Evolutionary conservation across 2,329 filamentous ascomycete genomes (phyloP), one percentile per base, ranked within the genome.

Genomic region (Arachnopeziza araneosa): DNA sequence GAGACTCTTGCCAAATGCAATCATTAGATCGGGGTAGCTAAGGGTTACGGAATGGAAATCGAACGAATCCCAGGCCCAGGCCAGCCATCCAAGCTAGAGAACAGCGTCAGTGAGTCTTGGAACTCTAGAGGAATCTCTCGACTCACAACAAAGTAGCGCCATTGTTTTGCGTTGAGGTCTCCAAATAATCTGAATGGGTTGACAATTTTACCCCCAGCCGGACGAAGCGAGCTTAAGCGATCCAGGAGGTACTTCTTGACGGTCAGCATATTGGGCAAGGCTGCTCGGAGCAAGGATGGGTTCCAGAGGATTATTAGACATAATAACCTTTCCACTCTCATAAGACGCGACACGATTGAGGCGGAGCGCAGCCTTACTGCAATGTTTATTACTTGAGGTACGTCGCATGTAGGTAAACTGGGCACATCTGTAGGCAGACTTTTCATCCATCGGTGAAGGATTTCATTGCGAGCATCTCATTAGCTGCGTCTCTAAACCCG

Each of bases 11-110:
- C 32, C 36, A 19, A 24, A 50, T 17, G 21, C 21, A 2, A 2
- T n/a, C 9, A 12, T 5, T 8, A 44, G 17, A 44, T 44, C 36
- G 17, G 36, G 36, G 17, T 44, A 44, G 12, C 36, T 44, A 44
- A 44, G 36, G 4, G 36, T 44, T 7, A 44, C 36, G 17, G 36
- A 44, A 12, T 44, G 36, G 17, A 44, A 44, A 12, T 44, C 36
- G 17, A 44, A 44, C 2, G 36, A 4, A 44, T 44, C 36, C 36
- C 63, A 24, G 58, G 67, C 67, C 90, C 90, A 93, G 19, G 89
- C 86, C 36, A 81, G 74, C 70, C 92, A 85, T 2, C 89, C 90
- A 12, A 91, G 17, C 36, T 44, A 44, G n/a, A n/a, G n/a, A n/a
- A n/a, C n/a, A n/a, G n/a, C n/a, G n/a, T n/a, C n/a, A n/a, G n/a